phyloP scores from a whole-genome alignment of 768 basidiomycete genomes.

The Tremella fuciformis region DNA sequence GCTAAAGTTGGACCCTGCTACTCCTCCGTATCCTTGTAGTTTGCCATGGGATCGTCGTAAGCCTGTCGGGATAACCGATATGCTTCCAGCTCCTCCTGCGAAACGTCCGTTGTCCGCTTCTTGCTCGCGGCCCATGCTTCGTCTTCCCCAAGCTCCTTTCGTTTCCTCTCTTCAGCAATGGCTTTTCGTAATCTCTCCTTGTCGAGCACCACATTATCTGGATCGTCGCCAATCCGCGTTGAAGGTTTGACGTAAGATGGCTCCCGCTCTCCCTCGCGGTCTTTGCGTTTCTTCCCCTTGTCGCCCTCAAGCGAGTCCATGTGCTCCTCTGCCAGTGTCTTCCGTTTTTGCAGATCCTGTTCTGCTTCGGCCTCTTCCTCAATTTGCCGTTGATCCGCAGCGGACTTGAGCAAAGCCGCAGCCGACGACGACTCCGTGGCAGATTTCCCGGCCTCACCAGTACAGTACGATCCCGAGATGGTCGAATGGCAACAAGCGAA shows the following conservation, averaged over 20 bases:
- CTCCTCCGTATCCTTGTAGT: conserved; percentile 65
- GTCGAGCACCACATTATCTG: conserved; percentile 68
- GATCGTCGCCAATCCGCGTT: conserved; percentile 70
- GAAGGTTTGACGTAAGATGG: conserved; percentile 68
- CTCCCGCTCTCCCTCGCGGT: conserved; percentile 20
- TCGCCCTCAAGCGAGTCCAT: not conserved
- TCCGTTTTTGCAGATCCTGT: conserved; percentile 5
- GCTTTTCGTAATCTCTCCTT: conserved; percentile 67
- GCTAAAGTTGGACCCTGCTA: conserved; percentile 4
- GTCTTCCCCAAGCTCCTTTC: conserved; percentile 60
- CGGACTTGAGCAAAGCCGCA: conserved; percentile 60
- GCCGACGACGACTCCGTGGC: conserved; percentile 74
- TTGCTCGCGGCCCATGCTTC: conserved; percentile 58
- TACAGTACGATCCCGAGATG: conserved; percentile 84
- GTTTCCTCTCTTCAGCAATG: conserved; percentile 73
- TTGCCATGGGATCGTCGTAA: conserved; percentile 87
- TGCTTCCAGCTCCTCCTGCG: conserved; percentile 80
- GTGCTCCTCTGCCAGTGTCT: not conserved
- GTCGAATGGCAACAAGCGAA: conserved; percentile 90
- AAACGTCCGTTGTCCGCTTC: conserved; percentile 68
- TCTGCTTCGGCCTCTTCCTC: conserved; percentile 34
- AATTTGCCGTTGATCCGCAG: conserved; percentile 25
- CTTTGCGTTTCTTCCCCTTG: not conserved
- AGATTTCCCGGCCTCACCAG: conserved; percentile 77
- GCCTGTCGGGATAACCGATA: conserved; percentile 73